These are phyloP conservation scores for Panicum hallii DNA, from an alignment of 202 grass and related monocot species.

Conservation along the genomic window DNA sequence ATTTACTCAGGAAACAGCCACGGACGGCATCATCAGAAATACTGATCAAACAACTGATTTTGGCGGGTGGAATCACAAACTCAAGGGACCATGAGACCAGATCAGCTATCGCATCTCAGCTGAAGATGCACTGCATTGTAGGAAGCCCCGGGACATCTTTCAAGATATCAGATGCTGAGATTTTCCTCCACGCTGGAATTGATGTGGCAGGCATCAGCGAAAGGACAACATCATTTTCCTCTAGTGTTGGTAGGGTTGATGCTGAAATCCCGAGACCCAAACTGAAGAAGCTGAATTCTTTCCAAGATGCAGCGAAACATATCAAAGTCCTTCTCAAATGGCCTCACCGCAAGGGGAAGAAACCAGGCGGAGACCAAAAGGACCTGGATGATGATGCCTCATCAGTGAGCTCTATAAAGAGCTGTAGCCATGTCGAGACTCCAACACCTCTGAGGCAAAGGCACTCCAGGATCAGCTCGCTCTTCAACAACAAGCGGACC, in stretches of 20 bases:
- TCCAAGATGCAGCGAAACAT: constrained; percentile 59
- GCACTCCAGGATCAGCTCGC: constrained; percentile 64
- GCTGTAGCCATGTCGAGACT: constrained; percentile 59
- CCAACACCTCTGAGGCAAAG: constrained; percentile 76
- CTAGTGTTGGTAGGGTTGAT: constrained; percentile 55
- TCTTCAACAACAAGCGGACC: constrained; percentile 78
- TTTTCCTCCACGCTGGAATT: constrained; percentile 73
- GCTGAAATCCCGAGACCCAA: constrained; percentile 39
- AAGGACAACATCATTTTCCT: constrained; percentile 66
- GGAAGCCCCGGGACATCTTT: constrained; percentile 87
- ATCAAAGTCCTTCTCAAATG: constrained; percentile 76
- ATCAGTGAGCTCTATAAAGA: constrained; percentile 72
- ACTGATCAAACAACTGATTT: constrained; percentile 81
- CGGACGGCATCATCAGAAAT: constrained; percentile 77
- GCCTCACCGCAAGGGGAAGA: constrained; percentile 69
- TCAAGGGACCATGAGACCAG: constrained; percentile 60
- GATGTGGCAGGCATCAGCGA: constrained; percentile 45
- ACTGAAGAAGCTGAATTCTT: constrained; percentile 65
- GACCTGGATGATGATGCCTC: constrained; percentile 56
- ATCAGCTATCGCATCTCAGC: constrained; percentile 67
- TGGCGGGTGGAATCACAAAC: constrained; percentile 78
- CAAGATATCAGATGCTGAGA: constrained; percentile 81
- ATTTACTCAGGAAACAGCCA: constrained; percentile 76
- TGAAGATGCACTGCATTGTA: constrained; percentile 70
- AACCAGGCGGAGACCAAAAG: constrained; percentile 31